Evolutionary conservation across 2,329 filamentous ascomycete genomes (phyloP), one percentile per base, ranked within the genome.

Genomic region (Paracorniculantispora psalliotae): DNA sequence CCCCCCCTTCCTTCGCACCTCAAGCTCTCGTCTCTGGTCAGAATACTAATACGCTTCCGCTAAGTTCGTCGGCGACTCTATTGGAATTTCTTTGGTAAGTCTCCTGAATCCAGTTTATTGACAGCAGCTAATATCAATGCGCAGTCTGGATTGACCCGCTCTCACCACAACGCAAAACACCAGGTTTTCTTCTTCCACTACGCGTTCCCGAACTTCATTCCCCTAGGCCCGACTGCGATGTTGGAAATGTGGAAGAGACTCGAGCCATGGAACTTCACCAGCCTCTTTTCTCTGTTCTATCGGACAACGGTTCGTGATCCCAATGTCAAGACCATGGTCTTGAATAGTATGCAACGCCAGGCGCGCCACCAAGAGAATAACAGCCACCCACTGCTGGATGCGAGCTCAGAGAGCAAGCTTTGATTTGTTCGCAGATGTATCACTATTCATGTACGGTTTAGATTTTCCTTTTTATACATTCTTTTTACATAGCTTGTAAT

Each of bases 141-240:
- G 4, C 13, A 60, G 58, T 60, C 58, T 41, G 58, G 58, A 5
- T 30, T 60, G 35, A 33, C 52, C 17, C 58, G 58, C 46, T 44
- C 46, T 3, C 58, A 60, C 26, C 58, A 60, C 26, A 56, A 25
- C 26, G 21, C 43, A 19, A 19, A 19, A 9, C 58, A 60, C 26
- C 58, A 60, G 15, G 35, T 39, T 4, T 60, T 60, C 52, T 60
- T 60, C 58, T 60, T 56, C 25, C 58, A 60, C 21, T 60, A 60
- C 17, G 58, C 58, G 15, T 60, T 57, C 17, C 58, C 58, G 2
- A 60, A 60, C 19, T 60, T 60, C 33, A 56, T 60, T 9, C 52
- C 58, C 4, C 52, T 60, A 4, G 58, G 58, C 5, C 58, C 58
- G 7, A 60, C 52, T 9, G 52, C 58, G 4, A 60, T 60, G 58